Base-by-base conservation (phyloP, 768 basidiomycete species). In the Terana coerulea region DNA sequence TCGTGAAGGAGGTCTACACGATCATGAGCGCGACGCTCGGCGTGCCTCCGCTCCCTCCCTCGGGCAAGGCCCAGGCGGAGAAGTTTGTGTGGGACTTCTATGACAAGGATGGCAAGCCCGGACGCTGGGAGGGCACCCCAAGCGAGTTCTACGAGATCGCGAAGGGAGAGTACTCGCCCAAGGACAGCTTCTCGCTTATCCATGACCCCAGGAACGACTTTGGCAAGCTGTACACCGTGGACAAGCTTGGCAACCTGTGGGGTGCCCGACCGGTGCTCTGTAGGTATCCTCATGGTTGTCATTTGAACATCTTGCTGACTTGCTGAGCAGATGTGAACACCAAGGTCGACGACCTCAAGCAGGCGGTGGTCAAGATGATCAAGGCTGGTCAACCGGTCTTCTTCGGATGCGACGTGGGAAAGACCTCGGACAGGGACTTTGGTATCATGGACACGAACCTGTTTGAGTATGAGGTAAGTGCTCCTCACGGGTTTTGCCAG, bases 351-450 rank as follows among this genome's bases (percentile, higher is more conserved):
- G 83, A 83, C 35, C 77, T 98, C 64, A 97, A 95, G 75, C 72
- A 79, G 11, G 82, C 81, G 10, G 84, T 95, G 14, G 81, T 98
- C 51, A 85, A 84, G 76, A 75, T 87, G 67, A 80, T 95, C 73
- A 91, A 91, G 69, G 87, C 88, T 22, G 88, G 91, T 34, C 83
- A 85, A 33, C 88, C 94, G 4, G 86, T 95, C 39, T 97, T 95
- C 80, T 98, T 98, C 64, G 95, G 94, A 0, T 97, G 95, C 65
- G 95, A 98, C 64, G 93, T 97, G 39, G 94, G 93, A 30, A 81
- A 97, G 64, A 90, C 82, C 64, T 88, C 86, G 3, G 84, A 90
- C 58, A 72, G 74, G 21, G 59, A 68, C 22, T 67, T 75, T 2
- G 95, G 95, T 22, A 83, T 97, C 57, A 91, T 95, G 93, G 94